Base-by-base conservation (phyloP, 2,329 filamentous ascomycete genomes). In the Fusarium sp. region DNA sequence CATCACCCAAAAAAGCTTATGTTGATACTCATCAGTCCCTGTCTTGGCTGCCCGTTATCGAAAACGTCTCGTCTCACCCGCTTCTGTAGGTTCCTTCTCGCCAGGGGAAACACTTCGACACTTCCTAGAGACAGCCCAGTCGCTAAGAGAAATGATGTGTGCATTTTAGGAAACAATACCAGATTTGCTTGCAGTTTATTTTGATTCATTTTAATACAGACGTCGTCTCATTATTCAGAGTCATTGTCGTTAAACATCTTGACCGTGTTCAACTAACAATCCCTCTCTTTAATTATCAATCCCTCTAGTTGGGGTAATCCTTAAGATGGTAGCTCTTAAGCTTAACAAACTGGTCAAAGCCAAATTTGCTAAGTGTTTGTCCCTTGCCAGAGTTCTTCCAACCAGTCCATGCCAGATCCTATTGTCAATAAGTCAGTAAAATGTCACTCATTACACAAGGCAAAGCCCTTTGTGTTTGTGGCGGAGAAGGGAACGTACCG, bases 321-420 rank as follows among this genome's bases (percentile, higher is more conserved):
- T 98, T 98, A 79, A 98, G 79, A 81, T 98, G 95, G 81, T 92
- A 97, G 85, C 93, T 97, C 90, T 98, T 98, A 76, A 97, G 87
- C 86, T 96, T 97, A 78, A 97, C 91, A 78, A 98, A 98, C 79
- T 97, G 93, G 75, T 98, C 95, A 78, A 97, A 98, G 14, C 95
- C 95, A 77, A 95, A 97, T 75, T 85, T 90, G 82, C 94, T 96
- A 75, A 98, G 83, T 12, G 95, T 98, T 74, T 95, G 91, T 24
- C 95, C 95, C 81, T 93, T 95, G 71, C 95, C 95, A 66, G 94
- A 97, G 79, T 97, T 94, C 85, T 98, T 98, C 94, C 94, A 98
- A 14, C 95, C 95, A 4, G 95, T 96, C 94, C 94, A 97, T n/a
- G 94, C 94, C 73, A 97, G 88, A 80, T 97, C 94, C 92, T 95